These are phyloP conservation scores for Triticum urartu DNA, from an alignment of 176 grass and related monocot genomes.

Conservation along the genomic window DNA sequence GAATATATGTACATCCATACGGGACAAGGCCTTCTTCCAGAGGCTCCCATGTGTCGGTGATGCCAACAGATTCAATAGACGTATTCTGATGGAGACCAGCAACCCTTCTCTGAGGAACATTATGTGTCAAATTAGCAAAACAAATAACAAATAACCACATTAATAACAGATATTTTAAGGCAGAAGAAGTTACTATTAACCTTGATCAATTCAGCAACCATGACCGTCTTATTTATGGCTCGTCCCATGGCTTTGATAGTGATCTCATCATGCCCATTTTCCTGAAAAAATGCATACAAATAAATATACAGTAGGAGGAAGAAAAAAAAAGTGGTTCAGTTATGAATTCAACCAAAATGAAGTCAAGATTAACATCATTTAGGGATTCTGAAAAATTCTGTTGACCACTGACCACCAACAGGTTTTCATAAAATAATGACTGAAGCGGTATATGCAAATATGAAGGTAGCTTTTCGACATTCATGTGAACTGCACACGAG, in stretches of 20 bases:
- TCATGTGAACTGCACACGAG: not conserved
- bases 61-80: constrained; percentile 67
- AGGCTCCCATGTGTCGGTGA: constrained; percentile 92
- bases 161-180: constrained; percentile 5
- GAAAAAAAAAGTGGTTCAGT: not conserved
- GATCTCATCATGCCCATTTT: constrained; percentile 73
- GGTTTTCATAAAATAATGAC: not conserved
- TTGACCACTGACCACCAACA: not conserved
- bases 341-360: not conserved
- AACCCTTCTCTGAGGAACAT: constrained; percentile 72
- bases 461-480: not conserved
- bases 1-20: constrained; percentile 41
- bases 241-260: constrained; percentile 80
- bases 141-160: not conserved
- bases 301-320: not conserved
- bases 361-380: not conserved
- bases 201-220: constrained; percentile 90
- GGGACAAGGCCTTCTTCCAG: constrained; percentile 92
- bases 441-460: not conserved
- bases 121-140: constrained; percentile 12
- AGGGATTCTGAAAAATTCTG: not conserved
- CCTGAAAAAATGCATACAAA: constrained; percentile 34
- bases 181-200: constrained; percentile 20
- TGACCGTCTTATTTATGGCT: constrained; percentile 81
- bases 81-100: constrained; percentile 75